Evolutionary conservation across 306 rosid genomes (phyloP), one percentile per base, ranked within the genome.

Genomic region (Rosa chinensis): DNA sequence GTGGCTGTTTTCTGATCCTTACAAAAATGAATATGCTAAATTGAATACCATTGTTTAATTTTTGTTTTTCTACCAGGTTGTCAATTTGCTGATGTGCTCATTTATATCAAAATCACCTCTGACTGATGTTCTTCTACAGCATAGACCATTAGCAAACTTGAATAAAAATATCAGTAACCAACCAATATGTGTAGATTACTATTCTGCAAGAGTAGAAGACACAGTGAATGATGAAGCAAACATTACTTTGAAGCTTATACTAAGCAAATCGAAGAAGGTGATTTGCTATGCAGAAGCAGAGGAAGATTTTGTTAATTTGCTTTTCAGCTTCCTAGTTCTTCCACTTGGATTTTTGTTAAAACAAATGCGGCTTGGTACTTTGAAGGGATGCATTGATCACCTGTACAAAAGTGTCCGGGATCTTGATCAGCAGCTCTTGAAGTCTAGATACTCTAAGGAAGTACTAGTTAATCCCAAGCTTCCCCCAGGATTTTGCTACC

Each of bases 211-310:
- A 28, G n/a, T 5, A 2, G 56, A 40, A 1, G 28, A 55, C 14
- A 11, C 6, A 7, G 32, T 14, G 14, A 10, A 10, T 5, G 10
- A 17, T 20, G 70, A 73, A 18, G 23, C 2, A 2, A 8, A 1
- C 0, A 40, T 80, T 42, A 4, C 35, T 8, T 6, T 80, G 10
- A 80, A 74, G 70, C 23, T 80, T 21, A 39, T 80, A 2, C 28
- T 53, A 10, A 66, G 59, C 79, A 80, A 80, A 43, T 80, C 83
- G 11, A 66, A 50, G 73, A 80, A 50, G 1, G 12, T 50, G 21
- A 61, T 80, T 73, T 80, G 79, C 32, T 80, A 80, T 18, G 75
- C 83, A 5, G 79, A 80, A 40, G 74, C 74, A 8, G 48, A 61
- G 23, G 47, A 25, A 14, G 69, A 77, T 13, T 78, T 68, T 23